Evolutionary conservation across 805 yeast species (phyloP), one percentile per base, ranked within the genome.

Genomic region (Saccharomycopsis javanensis): DNA sequence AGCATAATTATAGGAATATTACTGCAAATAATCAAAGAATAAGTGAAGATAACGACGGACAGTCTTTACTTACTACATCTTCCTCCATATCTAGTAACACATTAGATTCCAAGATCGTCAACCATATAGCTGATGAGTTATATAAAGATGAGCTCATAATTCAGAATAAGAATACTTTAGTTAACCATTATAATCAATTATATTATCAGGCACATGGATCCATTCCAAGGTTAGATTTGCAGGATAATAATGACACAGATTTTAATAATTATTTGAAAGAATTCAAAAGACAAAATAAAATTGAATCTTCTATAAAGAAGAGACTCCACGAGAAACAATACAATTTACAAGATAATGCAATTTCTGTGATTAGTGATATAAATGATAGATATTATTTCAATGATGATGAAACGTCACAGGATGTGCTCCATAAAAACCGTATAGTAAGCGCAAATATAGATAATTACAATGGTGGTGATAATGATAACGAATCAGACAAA

Each of bases 181-280:
- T 59, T 5, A 51, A 55, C 27, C 52, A 55, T 42, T 60, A 60
- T 35, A 58, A 57, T 28, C 51, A 33, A 13, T 27, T 60, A 16
- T 42, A 42, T n/a, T 42, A 42, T 20, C 48, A 20, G 28, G 5
- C 4, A 11, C 48, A 42, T 42, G 53, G 53, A 2, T 20, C 18
- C n/a, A 23, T 15, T 25, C 45, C 33, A 5, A n/a, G 31, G n/a
- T 15, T 27, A 23, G 48, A 37, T 34, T 10, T 16, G 28, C 31
- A n/a, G 25, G 54, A 53, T 11, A 16, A 51, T 7, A 23, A 23
- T 25, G 58, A 46, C 34, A 42, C 57, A 11, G 62, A 60, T 55
- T 60, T 57, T 33, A 56, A 57, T 31, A 55, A 60, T n/a, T 60
- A 60, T 33, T 55, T 60, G 8, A 31, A n/a, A 11, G 57, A 57